phyloP scores from a whole-genome alignment of 176 grass and related monocot species.

The Musa beccarii region DNA sequence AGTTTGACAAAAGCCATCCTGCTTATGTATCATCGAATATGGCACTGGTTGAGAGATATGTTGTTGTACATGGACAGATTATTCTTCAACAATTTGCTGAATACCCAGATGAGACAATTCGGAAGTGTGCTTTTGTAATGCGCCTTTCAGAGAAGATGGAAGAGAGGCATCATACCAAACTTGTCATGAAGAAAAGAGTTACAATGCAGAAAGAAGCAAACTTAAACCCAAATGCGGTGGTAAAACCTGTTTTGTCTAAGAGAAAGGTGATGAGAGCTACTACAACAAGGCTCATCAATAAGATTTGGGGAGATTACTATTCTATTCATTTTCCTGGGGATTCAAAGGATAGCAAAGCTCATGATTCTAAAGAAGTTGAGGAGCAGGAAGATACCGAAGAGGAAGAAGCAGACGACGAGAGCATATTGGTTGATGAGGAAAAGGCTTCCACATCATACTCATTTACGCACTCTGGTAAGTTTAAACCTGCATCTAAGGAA shows the following conservation, averaged over 20 bases:
- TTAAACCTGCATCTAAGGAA: conserved; percentile 28
- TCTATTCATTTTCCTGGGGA: conserved; percentile 49
- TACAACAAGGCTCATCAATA: conserved; percentile 61
- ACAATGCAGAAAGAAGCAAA: conserved; percentile 37
- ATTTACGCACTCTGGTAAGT: conserved; percentile 22
- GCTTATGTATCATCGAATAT: conserved; percentile 61
- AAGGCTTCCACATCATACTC: conserved; percentile 11
- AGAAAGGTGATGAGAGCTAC: conserved; percentile 69
- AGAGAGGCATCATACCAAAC: conserved; percentile 52
- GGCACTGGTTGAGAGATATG: conserved; percentile 41
- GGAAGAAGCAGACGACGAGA: conserved; percentile 54
- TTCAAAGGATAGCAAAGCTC: conserved; percentile 21
- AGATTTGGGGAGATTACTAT: conserved; percentile 66
- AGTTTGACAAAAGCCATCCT: conserved; percentile 44
- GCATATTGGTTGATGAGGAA: conserved; percentile 18
- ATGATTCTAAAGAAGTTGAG: conserved; percentile 37
- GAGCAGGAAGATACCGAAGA: conserved; percentile 65
- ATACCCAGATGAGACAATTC: conserved; percentile 45
- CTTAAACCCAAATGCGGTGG: conserved; percentile 50
- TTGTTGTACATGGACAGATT: conserved; percentile 70
- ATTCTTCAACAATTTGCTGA: conserved; percentile 63
- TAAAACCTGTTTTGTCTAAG: conserved; percentile 25
- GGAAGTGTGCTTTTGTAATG: conserved; percentile 40
- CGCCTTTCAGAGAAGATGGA: conserved; percentile 49
- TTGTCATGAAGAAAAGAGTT: conserved; percentile 54